Evolutionary conservation across 768 basidiomycete species (phyloP), one percentile per base, ranked within the genome.

Genomic region (Trametes punicea): DNA sequence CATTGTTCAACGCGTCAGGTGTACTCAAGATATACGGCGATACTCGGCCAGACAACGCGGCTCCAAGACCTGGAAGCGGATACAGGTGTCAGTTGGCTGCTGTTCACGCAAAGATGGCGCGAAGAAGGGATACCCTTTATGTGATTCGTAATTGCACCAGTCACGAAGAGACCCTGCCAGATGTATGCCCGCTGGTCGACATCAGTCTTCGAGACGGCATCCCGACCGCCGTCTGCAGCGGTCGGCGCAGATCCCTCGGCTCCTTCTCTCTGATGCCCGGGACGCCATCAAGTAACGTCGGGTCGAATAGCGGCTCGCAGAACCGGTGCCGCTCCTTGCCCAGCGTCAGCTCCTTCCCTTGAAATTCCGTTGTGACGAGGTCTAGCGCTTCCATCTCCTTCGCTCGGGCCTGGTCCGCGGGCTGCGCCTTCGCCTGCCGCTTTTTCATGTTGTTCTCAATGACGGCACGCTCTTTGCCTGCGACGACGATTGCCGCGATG

Each of bases 311-410:
- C 6, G 93, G 91, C 69, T 96, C 94, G 68, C 90, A 93, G 72
- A 94, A 90, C 36, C 90, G 78, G 75, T 97, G 93, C 31, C 93
- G 79, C 66, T 93, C 91, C 68, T 89, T 90, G 16, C 93, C 93
- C 31, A 96, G 63, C 7, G 87, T 89, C 56, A 95, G 66, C 36
- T 82, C 78, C 65, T 80, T 77, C 9, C 77, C 84, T n/a, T 82
- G 78, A 71, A 90, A 93, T 65, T 87, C 77, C 23, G 91, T 70
- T 8, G 84, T 83, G 31, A 90, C 73, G n/a, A 94, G 83, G 68
- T 95, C 90, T 55, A 92, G 73, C 0, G 91, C 88, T 65, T 89
- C 86, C 30, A 93, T 88, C 70, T 93, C 90, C 59, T 81, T 78
- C 40, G 88, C 88, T 30, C 89, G 84, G 13, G 88, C 88, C 66